phyloP scores from a whole-genome alignment of 805 yeast species.

The Saccharomycopsis sp. region DNA sequence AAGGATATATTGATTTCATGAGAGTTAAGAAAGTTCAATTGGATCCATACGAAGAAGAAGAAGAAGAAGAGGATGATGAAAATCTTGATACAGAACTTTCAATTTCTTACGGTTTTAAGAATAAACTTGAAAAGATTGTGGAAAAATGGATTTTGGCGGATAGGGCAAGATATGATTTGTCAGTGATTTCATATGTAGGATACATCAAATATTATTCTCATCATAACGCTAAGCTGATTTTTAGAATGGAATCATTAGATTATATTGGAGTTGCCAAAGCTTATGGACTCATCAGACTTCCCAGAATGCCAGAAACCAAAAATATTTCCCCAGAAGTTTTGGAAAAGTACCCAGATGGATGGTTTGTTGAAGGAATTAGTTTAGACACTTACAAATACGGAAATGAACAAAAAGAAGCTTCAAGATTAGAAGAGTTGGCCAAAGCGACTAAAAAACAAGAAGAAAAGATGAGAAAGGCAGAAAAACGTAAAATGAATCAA shows the following conservation, averaged over 20 bases:
- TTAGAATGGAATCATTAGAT: conserved; percentile 63
- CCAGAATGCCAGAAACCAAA: conserved; percentile 86
- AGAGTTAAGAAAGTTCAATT: conserved; percentile 55
- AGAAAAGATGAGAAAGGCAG: conserved; percentile 28
- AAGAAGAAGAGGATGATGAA: not conserved
- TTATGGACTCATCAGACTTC: conserved; percentile 75
- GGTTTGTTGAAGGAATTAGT: conserved; percentile 55
- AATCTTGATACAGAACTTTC: conserved; percentile 17
- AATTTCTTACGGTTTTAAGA: conserved; percentile 20
- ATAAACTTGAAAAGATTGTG: conserved; percentile 19
- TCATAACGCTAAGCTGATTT: conserved; percentile 82
- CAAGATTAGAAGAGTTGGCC: conserved; percentile 26
- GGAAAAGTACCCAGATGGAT: conserved; percentile 54
- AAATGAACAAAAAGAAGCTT: conserved; percentile 50
- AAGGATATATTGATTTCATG: conserved; percentile 73
- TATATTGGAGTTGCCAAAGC: conserved; percentile 60
- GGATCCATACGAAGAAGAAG: conserved; percentile 26
- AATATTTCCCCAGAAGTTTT: conserved; percentile 34
- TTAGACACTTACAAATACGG: conserved; percentile 57
- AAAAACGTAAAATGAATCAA: conserved; percentile 37
- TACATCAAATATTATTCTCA: conserved; percentile 76
- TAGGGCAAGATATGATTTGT: conserved; percentile 72
- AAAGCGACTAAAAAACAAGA: conserved; percentile 23
- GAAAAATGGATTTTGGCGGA: conserved; percentile 58
- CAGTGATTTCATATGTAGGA: conserved; percentile 72